A percentile compares a stretch with the other conserved stretches of the same genome.
These are phyloP conservation scores for Ogataea pilisensis DNA, from an alignment of 805 yeast genomes.

Conservation along the genomic window DNA sequence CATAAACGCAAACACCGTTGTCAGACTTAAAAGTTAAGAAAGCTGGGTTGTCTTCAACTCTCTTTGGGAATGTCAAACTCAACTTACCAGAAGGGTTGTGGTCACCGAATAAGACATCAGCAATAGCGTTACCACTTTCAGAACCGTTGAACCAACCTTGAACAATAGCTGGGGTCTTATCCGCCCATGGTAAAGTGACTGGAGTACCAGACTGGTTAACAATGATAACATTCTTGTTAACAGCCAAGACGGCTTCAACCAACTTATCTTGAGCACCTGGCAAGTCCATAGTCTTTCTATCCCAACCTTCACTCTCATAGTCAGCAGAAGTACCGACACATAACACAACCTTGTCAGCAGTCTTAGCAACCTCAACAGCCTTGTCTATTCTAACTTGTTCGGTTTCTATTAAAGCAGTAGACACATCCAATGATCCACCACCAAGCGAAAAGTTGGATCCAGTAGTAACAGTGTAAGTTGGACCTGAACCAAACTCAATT, in stretches of 20 bases:
- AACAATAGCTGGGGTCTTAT: constrained; percentile 27
- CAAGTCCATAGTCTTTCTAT: constrained; percentile 33
- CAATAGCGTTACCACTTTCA: constrained; percentile 39
- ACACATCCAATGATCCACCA: constrained; percentile 20
- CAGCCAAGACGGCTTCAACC: constrained; percentile 30
- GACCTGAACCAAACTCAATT: constrained; percentile 50
- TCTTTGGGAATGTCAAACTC: constrained; percentile 37
- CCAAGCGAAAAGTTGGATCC: constrained; percentile 9
- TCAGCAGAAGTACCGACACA: constrained; percentile 36
- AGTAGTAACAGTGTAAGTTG: constrained; percentile 26
- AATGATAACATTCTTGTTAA: constrained; percentile 33
- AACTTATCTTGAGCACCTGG: constrained; percentile 34
- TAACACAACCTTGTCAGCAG: constrained; percentile 34
- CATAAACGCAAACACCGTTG: constrained; percentile 36
- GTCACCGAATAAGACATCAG: constrained; percentile 42
- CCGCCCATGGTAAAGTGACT: constrained; percentile 38
- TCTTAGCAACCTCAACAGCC: constrained; percentile 34
- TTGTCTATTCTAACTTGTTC: constrained; percentile 12
- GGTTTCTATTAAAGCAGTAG: constrained; percentile 8
- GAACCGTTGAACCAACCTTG: constrained; percentile 39
- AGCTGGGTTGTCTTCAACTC: constrained; percentile 33
- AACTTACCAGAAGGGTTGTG: constrained; percentile 40
- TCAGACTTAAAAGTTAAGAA: constrained; percentile 34
- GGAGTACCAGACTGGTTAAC: constrained; percentile 41
- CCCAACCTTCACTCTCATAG: constrained; percentile 41